Evolutionary conservation across 768 basidiomycete species (phyloP).

Genomic region (Lentinula raphanica): DNA sequence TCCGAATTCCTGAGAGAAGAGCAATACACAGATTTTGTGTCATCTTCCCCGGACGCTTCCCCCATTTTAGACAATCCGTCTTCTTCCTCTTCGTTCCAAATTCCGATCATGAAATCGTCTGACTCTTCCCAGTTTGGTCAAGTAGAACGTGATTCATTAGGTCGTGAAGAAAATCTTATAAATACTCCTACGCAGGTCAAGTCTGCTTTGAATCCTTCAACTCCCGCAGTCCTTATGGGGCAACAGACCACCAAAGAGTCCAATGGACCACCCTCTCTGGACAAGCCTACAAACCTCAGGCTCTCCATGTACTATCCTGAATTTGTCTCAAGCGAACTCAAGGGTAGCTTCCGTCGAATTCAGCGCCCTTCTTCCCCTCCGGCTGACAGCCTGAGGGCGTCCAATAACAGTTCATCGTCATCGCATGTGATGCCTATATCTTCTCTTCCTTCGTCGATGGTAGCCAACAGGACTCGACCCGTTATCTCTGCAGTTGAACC

Average conservation of each 20-base stretch:
- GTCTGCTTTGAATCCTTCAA: neutral
- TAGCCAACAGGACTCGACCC: constrained; percentile 33
- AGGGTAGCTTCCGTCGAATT: neutral
- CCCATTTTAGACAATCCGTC: constrained; percentile 15
- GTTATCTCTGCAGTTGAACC: constrained; percentile 68
- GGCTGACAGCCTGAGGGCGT: neutral
- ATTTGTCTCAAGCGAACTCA: neutral
- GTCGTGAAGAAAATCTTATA: constrained; percentile 18
- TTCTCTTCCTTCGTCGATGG: constrained; percentile 25
- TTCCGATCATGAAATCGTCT: constrained; percentile 3
- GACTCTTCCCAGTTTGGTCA: constrained; percentile 21
- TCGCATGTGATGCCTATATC: constrained; percentile 10
- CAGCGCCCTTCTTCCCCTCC: neutral
- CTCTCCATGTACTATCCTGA: neutral
- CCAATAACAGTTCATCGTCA: neutral
- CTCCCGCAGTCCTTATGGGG: neutral
- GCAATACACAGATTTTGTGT: neutral
- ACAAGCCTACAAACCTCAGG: neutral
- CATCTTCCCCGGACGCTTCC: neutral
- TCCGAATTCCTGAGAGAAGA: neutral
- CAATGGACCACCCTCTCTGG: neutral
- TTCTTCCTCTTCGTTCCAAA: constrained; percentile 24
- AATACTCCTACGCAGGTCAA: constrained; percentile 27
- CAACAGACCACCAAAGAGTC: neutral
- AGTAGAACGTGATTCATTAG: too few species aligned